These are phyloP conservation scores for Eimeria sp. DNA, from an alignment of 169 alveolate genomes.

Conservation along the genomic window DNA sequence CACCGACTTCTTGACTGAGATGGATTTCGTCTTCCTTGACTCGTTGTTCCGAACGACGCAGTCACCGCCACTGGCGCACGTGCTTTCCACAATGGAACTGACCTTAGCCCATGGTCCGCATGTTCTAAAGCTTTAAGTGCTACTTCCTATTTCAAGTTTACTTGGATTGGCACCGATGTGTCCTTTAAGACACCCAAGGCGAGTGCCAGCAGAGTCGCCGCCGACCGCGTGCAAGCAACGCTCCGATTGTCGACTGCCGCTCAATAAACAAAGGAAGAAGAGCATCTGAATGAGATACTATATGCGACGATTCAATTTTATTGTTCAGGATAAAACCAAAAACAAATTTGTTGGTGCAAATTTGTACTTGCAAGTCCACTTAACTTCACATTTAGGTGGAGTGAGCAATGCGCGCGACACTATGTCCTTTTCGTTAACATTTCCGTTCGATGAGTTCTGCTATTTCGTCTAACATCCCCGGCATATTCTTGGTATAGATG, in stretches of 20 bases:
- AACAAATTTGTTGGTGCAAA: not conserved
- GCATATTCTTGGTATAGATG: not conserved
- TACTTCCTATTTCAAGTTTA: not conserved
- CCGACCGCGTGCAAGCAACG: not conserved
- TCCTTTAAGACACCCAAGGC: not conserved
- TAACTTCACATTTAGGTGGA: not conserved
- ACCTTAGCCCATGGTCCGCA: not conserved
- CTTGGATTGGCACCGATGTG: not conserved
- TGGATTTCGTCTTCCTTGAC: not conserved
- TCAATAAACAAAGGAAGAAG: not conserved
- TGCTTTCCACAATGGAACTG: not conserved
- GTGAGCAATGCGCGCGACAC: not conserved
- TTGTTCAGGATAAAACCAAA: not conserved
- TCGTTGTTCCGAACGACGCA: not conserved
- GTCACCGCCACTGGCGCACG: slow-evolving; percentile 9
- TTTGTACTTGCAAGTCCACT: not conserved
- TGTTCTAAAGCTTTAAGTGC: not conserved
- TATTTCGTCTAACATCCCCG: not conserved
- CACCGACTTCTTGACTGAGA: not conserved
- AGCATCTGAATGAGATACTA: not conserved
- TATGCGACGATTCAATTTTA: not conserved
- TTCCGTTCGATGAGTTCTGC: not conserved
- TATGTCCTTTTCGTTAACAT: not conserved
- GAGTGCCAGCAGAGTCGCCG: not conserved
- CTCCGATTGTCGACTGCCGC: not conserved